These are phyloP conservation scores for Globisporangium cederbergense DNA, from an alignment of 352 stramenopile species.

Conservation along the genomic window DNA sequence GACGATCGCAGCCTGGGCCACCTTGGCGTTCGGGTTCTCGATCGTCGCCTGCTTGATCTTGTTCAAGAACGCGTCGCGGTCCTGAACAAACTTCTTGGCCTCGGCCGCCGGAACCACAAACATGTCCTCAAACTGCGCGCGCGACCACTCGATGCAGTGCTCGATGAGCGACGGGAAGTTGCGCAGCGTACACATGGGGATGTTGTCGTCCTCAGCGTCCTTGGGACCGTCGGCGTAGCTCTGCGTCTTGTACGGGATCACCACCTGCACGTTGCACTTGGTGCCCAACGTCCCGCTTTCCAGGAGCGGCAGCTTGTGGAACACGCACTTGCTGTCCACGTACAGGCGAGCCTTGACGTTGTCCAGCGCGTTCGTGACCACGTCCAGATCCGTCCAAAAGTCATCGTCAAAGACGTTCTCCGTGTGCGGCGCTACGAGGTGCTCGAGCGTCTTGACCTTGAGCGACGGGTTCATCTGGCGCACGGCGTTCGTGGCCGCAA, in stretches of 20 bases:
- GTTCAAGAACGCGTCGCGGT: slow-evolving; percentile 68
- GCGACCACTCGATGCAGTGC: slow-evolving; percentile 99
- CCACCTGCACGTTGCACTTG: slow-evolving; percentile 96
- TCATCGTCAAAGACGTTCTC: slow-evolving; percentile 81
- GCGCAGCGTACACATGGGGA: slow-evolving; percentile 99
- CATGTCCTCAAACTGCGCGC: slow-evolving; percentile 81
- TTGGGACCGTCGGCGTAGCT: slow-evolving; percentile 95
- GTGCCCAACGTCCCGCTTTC: slow-evolving; percentile 98
- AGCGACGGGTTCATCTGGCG: slow-evolving; percentile 70
- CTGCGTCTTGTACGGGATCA: slow-evolving; percentile 83
- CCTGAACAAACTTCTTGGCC: slow-evolving; percentile 82
- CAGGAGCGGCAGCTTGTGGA: slow-evolving; percentile 95
- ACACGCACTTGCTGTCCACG: slow-evolving; percentile 98
- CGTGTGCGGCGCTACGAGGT: slow-evolving; percentile 75
- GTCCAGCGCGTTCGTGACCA: slow-evolving; percentile 99
- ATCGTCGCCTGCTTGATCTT: slow-evolving; percentile 69
- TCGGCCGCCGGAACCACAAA: slow-evolving; percentile 81
- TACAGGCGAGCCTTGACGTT: slow-evolving; percentile 98
- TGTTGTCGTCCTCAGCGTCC: slow-evolving; percentile 97
- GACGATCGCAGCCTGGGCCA: slow-evolving; percentile 57
- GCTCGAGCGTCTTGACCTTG: slow-evolving; percentile 80
- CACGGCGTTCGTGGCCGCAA: slow-evolving; percentile 74
- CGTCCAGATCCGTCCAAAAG: slow-evolving; percentile 82
- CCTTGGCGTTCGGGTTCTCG: slow-evolving; percentile 73
- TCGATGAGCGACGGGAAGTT: slow-evolving; percentile 96